A percentile compares a stretch with the other conserved stretches of the same genome.
Conservation (phyloP, 306 rosid species). For the Crataegus laevigata region DNA sequence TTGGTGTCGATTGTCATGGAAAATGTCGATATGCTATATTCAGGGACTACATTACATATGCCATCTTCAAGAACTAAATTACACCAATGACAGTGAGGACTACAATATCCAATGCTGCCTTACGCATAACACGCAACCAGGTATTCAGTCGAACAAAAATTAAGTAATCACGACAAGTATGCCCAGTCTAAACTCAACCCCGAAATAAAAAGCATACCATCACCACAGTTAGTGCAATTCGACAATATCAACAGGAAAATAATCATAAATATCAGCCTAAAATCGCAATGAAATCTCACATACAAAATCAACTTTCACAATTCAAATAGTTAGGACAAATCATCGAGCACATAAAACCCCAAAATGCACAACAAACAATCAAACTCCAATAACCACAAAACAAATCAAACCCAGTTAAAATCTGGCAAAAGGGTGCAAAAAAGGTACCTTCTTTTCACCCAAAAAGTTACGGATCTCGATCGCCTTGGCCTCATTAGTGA, state of each 20-base stretch:
- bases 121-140: background rate
- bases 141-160: background rate
- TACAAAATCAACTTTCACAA: background rate
- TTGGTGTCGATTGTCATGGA: background rate
- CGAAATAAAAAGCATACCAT: background rate
- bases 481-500: conserved; percentile 24
- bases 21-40: background rate
- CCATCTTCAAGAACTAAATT: background rate
- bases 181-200: background rate
- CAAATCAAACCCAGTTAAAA: background rate
- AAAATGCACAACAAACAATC: background rate
- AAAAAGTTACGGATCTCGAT: conserved; percentile 79
- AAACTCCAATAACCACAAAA: background rate
- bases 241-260: background rate
- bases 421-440: background rate
- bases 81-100: background rate
- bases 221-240: background rate
- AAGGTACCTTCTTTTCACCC: conserved; percentile 63
- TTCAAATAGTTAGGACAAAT: background rate
- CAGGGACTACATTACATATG: too few species aligned
- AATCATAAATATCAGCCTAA: background rate
- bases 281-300: background rate
- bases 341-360: background rate
- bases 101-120: background rate
- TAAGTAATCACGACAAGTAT: background rate